Base-by-base conservation (phyloP, 805 yeast species). In the Hanseniaspora pseudoguilliermondii region DNA sequence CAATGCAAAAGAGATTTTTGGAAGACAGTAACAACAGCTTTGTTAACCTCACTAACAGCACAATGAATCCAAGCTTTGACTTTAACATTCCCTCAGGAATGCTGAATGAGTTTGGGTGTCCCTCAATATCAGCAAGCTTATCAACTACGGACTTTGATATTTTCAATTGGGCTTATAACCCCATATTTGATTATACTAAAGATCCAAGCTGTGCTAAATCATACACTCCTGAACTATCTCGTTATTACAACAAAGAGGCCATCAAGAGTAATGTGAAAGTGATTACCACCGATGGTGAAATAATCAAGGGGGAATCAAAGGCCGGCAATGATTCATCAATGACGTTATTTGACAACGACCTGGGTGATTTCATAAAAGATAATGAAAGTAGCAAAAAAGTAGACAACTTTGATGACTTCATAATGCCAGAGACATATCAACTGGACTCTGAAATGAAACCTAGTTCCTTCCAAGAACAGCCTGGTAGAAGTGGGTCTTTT, bases 41-140 rank as follows among this genome's bases (percentile, higher is more conserved):
- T 79, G 78, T 85, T 60, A 93, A 93, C 64, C 74, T 85, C 53
- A 86, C 96, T 2, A 96, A 89, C 70, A 90, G 86, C 70, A 84
- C 93, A 16, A 80, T 79, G 64, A 85, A 83, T 64, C 96, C 97
- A 15, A 81, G 77, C 56, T 83, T 87, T 66, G 81, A 86, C 59
- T 77, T 87, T 54, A 75, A 82, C 7, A 74, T 80, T 51, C 78
- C 81, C 29, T 73, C 74, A 36, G 72, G 70, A 25, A 64, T 76
- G 44, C 4, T 46, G n/a, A 53, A 53, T 39, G 69, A 77, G 48
- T 46, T 32, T 34, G 49, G 49, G 2, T 85, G 83, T 58, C 69
- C 81, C 42, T 71, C 74, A 21, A 89, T 84, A 63, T 75, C 86
- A 1, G 91, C 95, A 3, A 86, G 84, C 65, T 83, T 87, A 41